These are phyloP conservation scores for Solanum bukasovii DNA, from an alignment of 257 asterid genomes.

Conservation along the genomic window DNA sequence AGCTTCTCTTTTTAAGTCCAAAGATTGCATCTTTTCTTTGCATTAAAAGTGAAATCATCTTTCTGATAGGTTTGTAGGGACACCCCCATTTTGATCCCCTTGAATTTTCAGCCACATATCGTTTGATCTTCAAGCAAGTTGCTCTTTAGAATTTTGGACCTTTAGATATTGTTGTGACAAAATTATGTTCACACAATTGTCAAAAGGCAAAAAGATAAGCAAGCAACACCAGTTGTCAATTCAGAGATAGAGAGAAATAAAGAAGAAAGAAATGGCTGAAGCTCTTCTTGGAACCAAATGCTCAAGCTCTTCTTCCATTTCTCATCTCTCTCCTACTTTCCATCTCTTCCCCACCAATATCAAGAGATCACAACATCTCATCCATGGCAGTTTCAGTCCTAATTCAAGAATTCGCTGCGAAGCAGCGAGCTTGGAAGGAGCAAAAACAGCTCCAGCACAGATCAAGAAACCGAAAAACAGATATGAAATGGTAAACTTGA, in stretches of 20 bases:
- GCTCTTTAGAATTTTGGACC: neutral
- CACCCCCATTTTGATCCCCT: neutral
- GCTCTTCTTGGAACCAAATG: conserved; percentile 32
- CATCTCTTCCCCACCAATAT: conserved; percentile 8
- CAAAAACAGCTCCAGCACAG: conserved; percentile 7
- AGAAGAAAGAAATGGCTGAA: conserved; percentile 30
- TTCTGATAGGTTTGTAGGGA: neutral
- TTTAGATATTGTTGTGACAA: conserved; percentile 3
- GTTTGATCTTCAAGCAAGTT: neutral
- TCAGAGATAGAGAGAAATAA: neutral
- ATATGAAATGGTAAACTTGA: conserved; percentile 51
- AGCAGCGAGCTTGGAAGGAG: conserved; percentile 34
- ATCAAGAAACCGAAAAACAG: conserved; percentile 21
- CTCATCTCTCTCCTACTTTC: conserved; percentile 17
- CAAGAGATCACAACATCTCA: neutral
- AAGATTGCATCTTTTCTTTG: neutral
- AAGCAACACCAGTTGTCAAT: neutral
- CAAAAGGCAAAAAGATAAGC: conserved; percentile 30
- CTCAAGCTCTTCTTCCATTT: conserved; percentile 28
- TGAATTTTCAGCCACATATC: neutral
- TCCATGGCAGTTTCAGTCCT: neutral
- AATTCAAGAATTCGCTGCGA: conserved; percentile 18
- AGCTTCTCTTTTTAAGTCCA: neutral
- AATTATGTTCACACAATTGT: conserved; percentile 44
- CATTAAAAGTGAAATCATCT: neutral